Conservation (phyloP, 495 filamentous ascomycete genomes). For the Aspergillus ellipticus region DNA sequence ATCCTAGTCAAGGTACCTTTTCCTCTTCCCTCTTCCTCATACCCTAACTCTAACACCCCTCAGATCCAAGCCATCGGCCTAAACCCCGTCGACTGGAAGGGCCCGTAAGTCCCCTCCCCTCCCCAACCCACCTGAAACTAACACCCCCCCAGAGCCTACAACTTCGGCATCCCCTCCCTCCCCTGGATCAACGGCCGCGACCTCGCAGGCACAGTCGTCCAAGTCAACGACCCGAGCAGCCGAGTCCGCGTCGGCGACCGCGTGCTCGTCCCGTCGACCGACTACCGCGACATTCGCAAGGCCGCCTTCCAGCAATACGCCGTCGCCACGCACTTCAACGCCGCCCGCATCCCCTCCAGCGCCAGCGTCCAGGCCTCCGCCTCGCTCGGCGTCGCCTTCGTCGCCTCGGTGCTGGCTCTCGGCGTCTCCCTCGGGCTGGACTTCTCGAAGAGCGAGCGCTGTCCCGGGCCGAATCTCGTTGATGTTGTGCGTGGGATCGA, state of each 20-base stretch:
- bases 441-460: slow-evolving; percentile 35
- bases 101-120: slow-evolving; percentile 46
- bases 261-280: slow-evolving; percentile 63
- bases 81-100: slow-evolving; percentile 74
- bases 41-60: not conserved
- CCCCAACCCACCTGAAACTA: not conserved
- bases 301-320: slow-evolving; percentile 67
- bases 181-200: slow-evolving; percentile 68
- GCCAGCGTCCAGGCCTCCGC: slow-evolving; percentile 50
- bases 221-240: slow-evolving; percentile 36
- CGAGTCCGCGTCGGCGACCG: slow-evolving; percentile 52
- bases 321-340: slow-evolving; percentile 60
- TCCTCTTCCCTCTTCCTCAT: not conserved
- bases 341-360: slow-evolving; percentile 50
- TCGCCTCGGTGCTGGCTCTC: slow-evolving; percentile 54
- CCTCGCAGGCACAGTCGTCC: slow-evolving; percentile 55
- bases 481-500: slow-evolving; percentile 36
- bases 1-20: slow-evolving; percentile 49
- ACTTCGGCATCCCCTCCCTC: slow-evolving; percentile 59
- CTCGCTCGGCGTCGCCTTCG: slow-evolving; percentile 61
- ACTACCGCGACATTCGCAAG: slow-evolving; percentile 68
- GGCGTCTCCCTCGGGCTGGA: slow-evolving; percentile 61
- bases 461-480: slow-evolving; percentile 52
- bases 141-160: slow-evolving; percentile 46
- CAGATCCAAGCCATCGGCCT: slow-evolving; percentile 57